These are phyloP conservation scores for Nicotiana paniculata DNA, from an alignment of 257 asterid species.

Conservation along the genomic window DNA sequence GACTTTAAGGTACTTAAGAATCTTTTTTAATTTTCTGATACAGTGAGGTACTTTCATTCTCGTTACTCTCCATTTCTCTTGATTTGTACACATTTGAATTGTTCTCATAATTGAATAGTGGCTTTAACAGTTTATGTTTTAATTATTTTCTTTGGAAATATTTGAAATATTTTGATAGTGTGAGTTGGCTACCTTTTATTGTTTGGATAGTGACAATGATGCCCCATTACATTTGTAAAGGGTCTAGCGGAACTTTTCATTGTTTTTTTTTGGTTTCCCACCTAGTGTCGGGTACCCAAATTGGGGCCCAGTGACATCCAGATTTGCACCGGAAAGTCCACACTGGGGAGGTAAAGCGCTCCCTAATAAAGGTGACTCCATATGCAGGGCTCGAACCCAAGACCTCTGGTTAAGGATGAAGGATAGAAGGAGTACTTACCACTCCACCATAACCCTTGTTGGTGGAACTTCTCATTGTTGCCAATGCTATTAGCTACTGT, in stretches of 20 bases:
- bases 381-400: too few species aligned
- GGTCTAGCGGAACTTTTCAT: not conserved
- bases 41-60: not conserved
- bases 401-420: too few species aligned
- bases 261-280: too few species aligned
- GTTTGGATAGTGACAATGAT: not conserved
- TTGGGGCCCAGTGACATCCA: too few species aligned
- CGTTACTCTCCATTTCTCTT: not conserved
- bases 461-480: not conserved
- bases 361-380: too few species aligned
- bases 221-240: not conserved
- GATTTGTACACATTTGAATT: not conserved
- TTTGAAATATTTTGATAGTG: not conserved
- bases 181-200: not conserved
- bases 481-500: not conserved
- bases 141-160: not conserved
- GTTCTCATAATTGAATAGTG: not conserved
- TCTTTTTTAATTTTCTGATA: conserved; percentile 10
- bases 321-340: too few species aligned
- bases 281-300: too few species aligned
- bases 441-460: not conserved
- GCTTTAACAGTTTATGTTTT: not conserved
- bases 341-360: too few species aligned
- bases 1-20: conserved; percentile 67
- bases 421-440: too few species aligned